Evolutionary conservation across 106 monocot species (phyloP), one percentile per base, ranked within the genome.

Genomic region (Acorus calamus): DNA sequence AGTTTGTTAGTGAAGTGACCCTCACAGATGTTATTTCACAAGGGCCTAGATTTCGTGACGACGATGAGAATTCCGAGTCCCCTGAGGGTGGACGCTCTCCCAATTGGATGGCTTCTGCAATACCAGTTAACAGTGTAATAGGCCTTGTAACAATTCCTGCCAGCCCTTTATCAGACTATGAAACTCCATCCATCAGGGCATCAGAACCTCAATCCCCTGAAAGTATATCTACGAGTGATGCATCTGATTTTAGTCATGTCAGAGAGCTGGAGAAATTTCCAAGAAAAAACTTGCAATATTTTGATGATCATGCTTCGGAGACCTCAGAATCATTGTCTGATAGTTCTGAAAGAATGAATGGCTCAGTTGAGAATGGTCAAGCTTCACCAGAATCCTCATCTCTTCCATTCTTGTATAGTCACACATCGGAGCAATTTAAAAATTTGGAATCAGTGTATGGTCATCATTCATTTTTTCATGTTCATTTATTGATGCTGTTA

Each of bases 381-480:
- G 44, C 73, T 64, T 94, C 86, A 72, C 86, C 93, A 52, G 86
- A 81, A 9, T 49, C 66, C 66, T 53, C 52, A 52, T 56, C 66
- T 56, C 52, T 52, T 3, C 57, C 74, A 57, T 70, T 8, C 57
- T 74, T 68, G 55, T 11, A 13, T 47, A 56, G 14, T n/a, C 60
- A 13, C 55, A 73, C 66, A 54, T 76, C 82, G 48, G 71, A 71
- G 49, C 82, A 83, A 49, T 62, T 83, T 60, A 83, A 71, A 76
- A 90, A 87, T 54, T 67, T 96, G 71, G 96, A 85, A 46, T 87
- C 87, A 72, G 51, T 90, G 10, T 84, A 90, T 76, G 83, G 90
- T 87, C 87, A 68, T 8, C 11, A 59, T 13, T 56, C 13, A 56
- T 11, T 60, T 50, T 5, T 0, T 44, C 44, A 7, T 53, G 10